Base-by-base conservation (phyloP, 371 early-diverging fungal genomes). In the Syncephalis plumigaleata region DNA sequence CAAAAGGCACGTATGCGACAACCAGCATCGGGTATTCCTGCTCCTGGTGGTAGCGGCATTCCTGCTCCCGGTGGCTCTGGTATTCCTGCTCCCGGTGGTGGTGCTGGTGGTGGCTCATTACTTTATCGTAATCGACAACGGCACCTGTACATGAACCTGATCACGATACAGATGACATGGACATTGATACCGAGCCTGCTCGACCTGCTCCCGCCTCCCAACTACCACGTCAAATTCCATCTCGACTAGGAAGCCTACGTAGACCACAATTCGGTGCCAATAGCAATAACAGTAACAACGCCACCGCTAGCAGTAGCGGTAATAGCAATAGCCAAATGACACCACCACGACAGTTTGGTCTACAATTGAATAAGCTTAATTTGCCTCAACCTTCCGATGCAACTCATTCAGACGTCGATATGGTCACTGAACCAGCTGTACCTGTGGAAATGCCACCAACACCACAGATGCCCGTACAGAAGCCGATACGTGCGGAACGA, bases 31-130 rank as follows among this genome's bases (percentile, higher is more conserved):
- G 20, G 45, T 46, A 45, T 31, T 8, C 42, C 26, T 42, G 31
- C 31, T 7, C 31, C 31, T 11, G 31, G 31, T 31, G 11, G 31
- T 31, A 11, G 31, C 11, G 31, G 31, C 31, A 31, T 31, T 31
- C 55, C 24, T 52, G 60, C 42, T 52, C 55, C 42, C 17, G 44
- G 46, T 3, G 49, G 53, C 15, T 46, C 57, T 17, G 58, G 56
- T 22, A 42, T 55, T 0, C 25, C 55, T 13, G 43, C 46, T 9
- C 46, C 48, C 37, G 52, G 52, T 9, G 36, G 22, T 48, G 39
- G 53, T 9, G 44, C 48, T 36, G 52, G 52, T 9, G 36, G 22
- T 48, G 39, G 53, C 3, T 20, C 53, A 20, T 49, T 46, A 31
- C 46, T 39, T 1, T 53, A 55, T 25, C 36, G 55, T 1, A 48